These are phyloP conservation scores for Holtermannia corniformis DNA, from an alignment of 768 basidiomycete genomes.

Conservation along the genomic window DNA sequence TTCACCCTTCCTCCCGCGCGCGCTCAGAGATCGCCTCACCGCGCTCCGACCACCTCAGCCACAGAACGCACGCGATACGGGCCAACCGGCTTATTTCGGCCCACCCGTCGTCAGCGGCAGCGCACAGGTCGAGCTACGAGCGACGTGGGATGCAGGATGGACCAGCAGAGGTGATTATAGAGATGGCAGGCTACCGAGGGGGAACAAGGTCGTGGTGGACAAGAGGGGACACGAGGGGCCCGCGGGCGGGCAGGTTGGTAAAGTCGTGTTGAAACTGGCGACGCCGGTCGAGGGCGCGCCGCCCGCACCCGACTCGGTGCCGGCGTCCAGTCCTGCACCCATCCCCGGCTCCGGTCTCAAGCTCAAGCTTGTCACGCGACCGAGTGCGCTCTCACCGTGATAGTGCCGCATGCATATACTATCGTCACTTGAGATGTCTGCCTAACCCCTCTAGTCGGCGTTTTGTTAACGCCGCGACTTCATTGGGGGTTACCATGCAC, in stretches of 20 bases:
- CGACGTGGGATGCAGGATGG: slow-evolving; percentile 27
- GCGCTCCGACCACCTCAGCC: slow-evolving; percentile 21
- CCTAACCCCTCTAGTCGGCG: too few relatives aligned
- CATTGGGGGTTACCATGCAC: too few relatives aligned
- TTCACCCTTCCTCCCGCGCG: slow-evolving; percentile 23
- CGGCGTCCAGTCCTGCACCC: background rate
- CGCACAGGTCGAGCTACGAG: slow-evolving; percentile 9
- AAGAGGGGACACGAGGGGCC: slow-evolving; percentile 13
- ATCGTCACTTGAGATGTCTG: too few relatives aligned
- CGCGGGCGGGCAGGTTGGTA: background rate
- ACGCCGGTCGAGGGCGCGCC: background rate
- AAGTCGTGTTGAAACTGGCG: background rate
- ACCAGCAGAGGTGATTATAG: slow-evolving; percentile 21
- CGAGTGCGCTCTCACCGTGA: background rate
- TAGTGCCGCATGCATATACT: too few relatives aligned
- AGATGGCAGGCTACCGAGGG: slow-evolving; percentile 18
- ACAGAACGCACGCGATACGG: slow-evolving; percentile 10
- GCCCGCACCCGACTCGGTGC: too few relatives aligned
- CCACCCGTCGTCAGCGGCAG: slow-evolving; percentile 12
- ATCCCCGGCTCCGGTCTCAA: background rate
- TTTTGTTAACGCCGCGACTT: too few relatives aligned
- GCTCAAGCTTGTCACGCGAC: background rate
- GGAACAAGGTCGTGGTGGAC: slow-evolving; percentile 30
- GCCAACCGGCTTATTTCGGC: slow-evolving; percentile 22
- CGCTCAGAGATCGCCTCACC: slow-evolving; percentile 21